phyloP scores from a whole-genome alignment of 768 basidiomycete species.

The Rubroboletus pulcherrimus region DNA sequence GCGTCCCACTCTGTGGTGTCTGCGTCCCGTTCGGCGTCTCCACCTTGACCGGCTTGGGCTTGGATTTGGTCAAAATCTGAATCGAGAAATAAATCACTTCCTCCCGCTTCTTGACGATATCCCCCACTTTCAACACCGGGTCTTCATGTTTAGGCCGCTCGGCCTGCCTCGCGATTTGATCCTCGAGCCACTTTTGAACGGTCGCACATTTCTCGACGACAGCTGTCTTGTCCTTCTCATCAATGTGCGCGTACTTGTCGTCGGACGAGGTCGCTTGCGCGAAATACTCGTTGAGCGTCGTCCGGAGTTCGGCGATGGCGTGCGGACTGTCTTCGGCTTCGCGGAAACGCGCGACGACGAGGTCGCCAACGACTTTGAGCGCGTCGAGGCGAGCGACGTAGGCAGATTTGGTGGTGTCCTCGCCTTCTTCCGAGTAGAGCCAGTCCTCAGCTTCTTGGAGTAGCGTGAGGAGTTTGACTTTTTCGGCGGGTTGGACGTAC shows the following conservation, averaged over 20 bases:
- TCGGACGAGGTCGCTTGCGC: conserved; percentile 77
- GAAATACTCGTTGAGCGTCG: conserved; percentile 85
- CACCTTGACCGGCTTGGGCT: conserved; percentile 77
- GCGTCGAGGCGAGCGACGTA: conserved; percentile 81
- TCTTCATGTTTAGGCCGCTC: conserved; percentile 89
- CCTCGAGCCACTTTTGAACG: conserved; percentile 93
- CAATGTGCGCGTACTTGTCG: conserved; percentile 87
- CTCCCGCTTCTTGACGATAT: conserved; percentile 88
- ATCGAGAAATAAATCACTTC: conserved; percentile 87
- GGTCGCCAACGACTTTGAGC: conserved; percentile 84
- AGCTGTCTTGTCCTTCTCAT: conserved; percentile 79
- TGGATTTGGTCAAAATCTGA: conserved; percentile 87
- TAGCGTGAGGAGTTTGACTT: conserved; percentile 65
- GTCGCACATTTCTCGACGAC: conserved; percentile 90
- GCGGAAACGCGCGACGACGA: conserved; percentile 75
- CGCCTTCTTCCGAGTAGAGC: conserved; percentile 95
- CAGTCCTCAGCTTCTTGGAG: conserved; percentile 88
- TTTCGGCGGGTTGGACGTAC: conserved; percentile 74
- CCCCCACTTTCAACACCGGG: conserved; percentile 73
- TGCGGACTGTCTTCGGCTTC: conserved; percentile 79
- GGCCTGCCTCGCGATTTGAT: conserved; percentile 80
- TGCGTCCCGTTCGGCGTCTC: conserved; percentile 53
- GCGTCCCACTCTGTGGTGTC: conserved; percentile 65
- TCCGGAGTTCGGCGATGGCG: conserved; percentile 73
- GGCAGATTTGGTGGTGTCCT: conserved; percentile 94